Evolutionary conservation across 2,329 filamentous ascomycete species (phyloP).

Genomic region (Aspergillus floridensis): DNA sequence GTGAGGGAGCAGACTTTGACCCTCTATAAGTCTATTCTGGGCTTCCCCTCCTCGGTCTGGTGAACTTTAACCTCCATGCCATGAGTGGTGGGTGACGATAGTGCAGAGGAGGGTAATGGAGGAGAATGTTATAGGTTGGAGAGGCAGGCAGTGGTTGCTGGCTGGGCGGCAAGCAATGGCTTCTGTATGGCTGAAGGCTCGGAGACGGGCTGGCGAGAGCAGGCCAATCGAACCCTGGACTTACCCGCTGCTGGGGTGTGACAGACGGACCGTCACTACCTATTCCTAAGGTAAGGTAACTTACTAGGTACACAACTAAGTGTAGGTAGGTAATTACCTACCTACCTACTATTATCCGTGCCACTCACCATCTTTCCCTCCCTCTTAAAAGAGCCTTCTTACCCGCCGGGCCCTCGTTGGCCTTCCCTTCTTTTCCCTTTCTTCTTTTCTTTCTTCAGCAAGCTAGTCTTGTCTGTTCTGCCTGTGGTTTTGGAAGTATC

Average conservation of each 20-base stretch:
- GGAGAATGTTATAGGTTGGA: not conserved
- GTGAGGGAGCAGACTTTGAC: not conserved
- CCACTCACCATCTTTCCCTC: no score
- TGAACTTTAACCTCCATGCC: not conserved
- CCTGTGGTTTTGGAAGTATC: constrained; percentile 45
- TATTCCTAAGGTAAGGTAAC: not conserved
- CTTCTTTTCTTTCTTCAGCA: constrained; percentile 60
- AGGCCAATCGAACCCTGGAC: not conserved
- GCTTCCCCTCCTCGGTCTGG: not conserved
- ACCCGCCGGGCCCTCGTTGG: constrained; percentile 16
- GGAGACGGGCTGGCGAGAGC: not conserved
- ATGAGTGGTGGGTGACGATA: not conserved
- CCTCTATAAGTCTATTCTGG: not conserved
- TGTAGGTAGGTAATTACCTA: no score
- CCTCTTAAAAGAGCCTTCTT: constrained; percentile 13
- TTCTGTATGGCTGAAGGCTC: not conserved
- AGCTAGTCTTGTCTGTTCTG: constrained; percentile 49
- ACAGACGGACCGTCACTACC: not conserved
- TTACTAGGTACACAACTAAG: no score
- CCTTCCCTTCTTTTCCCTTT: constrained; percentile 19
- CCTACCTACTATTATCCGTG: no score
- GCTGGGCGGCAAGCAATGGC: not conserved
- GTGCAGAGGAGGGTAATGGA: not conserved
- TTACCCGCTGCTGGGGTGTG: constrained; percentile 3
- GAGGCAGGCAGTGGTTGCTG: not conserved